Evolutionary conservation across 306 rosid species (phyloP).

Genomic region (Prunus mira): DNA sequence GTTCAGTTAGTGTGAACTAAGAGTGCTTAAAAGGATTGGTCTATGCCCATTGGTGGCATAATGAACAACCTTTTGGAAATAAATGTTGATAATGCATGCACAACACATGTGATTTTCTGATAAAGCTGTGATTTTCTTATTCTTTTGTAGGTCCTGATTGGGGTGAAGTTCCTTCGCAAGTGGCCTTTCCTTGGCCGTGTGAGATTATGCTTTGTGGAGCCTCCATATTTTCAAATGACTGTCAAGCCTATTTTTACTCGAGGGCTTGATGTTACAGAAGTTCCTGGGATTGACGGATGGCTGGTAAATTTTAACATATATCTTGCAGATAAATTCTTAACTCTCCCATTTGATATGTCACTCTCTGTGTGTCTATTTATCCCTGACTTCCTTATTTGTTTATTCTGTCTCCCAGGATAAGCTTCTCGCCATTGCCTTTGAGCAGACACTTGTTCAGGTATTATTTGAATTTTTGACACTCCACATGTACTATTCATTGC

Average conservation of each 20-base stretch:
- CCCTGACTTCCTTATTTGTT: background rate
- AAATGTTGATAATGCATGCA: background rate
- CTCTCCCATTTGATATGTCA: background rate
- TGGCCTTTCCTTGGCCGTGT: conserved; percentile 89
- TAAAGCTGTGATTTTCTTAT: background rate
- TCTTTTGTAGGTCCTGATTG: conserved; percentile 67
- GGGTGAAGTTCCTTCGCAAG: conserved; percentile 68
- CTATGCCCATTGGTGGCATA: background rate
- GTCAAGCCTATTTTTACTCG: conserved; percentile 86
- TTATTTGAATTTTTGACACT: conserved; percentile 12
- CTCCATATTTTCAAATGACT: conserved; percentile 97
- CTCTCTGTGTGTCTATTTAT: background rate
- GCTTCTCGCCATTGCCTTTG: conserved; percentile 90
- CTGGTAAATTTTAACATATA: conserved; percentile 49
- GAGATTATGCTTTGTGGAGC: conserved; percentile 89
- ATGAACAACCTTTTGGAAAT: background rate
- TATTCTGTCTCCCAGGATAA: conserved; percentile 59
- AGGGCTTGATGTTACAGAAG: conserved; percentile 85
- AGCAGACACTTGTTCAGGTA: conserved; percentile 99
- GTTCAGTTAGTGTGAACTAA: background rate
- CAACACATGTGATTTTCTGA: background rate
- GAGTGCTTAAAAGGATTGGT: background rate
- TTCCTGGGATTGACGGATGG: conserved; percentile 99
- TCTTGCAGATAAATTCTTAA: conserved; percentile 4
- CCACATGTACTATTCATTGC: conserved; percentile 3